phyloP scores from a whole-genome alignment of 2,329 filamentous ascomycete species.

The Bipolaris gigantea region DNA sequence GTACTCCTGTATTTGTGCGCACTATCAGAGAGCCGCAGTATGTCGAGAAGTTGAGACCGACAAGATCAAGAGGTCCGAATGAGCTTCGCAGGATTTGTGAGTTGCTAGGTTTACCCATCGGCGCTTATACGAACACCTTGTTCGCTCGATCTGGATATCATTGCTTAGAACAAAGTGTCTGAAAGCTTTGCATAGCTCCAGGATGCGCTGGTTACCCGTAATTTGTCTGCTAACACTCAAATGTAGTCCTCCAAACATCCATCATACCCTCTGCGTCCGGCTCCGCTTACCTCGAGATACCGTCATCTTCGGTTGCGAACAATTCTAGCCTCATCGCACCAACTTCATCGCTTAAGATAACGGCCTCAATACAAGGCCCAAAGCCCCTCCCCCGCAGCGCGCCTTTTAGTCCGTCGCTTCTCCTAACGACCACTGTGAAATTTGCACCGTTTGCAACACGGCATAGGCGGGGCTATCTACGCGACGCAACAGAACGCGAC shows the following conservation, averaged over 20 bases:
- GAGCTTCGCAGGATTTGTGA: slow-evolving; percentile 84
- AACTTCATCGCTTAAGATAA: slow-evolving; percentile 79
- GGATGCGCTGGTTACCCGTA: not conserved
- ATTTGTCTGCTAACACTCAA: slow-evolving; percentile 16
- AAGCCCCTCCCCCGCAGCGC: slow-evolving; percentile 86
- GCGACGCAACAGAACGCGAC: slow-evolving; percentile 84
- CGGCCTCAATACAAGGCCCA: slow-evolving; percentile 90
- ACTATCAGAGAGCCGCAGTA: slow-evolving; percentile 53
- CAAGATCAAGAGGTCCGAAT: slow-evolving; percentile 64
- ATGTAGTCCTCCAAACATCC: slow-evolving; percentile 80
- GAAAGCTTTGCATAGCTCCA: not conserved
- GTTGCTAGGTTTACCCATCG: slow-evolving; percentile 37
- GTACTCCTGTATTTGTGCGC: slow-evolving; percentile 69
- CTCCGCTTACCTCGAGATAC: slow-evolving; percentile 77
- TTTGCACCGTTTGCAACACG: slow-evolving; percentile 92
- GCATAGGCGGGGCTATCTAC: slow-evolving; percentile 78
- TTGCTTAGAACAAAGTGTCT: not conserved
- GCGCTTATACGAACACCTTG: not conserved
- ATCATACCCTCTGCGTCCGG: slow-evolving; percentile 92
- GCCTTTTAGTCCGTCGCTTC: slow-evolving; percentile 88
- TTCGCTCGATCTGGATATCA: not conserved
- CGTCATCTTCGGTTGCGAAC: slow-evolving; percentile 48
- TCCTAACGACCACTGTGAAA: slow-evolving; percentile 91
- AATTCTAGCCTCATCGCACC: slow-evolving; percentile 54
- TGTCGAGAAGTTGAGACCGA: slow-evolving; percentile 51